Conservation (phyloP, 768 basidiomycete genomes). For the Leccinum broughii region DNA sequence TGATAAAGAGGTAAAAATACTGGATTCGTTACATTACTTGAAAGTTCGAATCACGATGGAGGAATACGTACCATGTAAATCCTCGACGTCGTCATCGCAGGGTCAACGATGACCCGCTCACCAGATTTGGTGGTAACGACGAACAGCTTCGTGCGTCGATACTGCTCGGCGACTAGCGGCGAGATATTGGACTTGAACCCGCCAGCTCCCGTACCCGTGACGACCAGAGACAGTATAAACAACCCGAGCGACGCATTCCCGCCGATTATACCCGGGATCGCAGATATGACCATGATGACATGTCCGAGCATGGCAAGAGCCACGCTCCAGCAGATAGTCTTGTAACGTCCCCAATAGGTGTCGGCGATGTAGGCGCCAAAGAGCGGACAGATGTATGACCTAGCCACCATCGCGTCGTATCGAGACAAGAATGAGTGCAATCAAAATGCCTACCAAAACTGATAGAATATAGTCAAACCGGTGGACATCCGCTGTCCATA, state of each 20-base stretch:
- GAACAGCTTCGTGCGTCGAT: constrained; percentile 54
- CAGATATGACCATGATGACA: constrained; percentile 63
- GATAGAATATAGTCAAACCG: constrained; percentile 69
- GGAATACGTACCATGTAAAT: constrained; percentile 63
- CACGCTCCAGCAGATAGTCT: constrained; percentile 66
- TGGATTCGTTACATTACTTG: constrained; percentile 16
- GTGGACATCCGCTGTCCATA: constrained; percentile 70
- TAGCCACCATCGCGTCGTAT: constrained; percentile 23
- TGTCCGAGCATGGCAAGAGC: constrained; percentile 62
- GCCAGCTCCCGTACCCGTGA: constrained; percentile 61
- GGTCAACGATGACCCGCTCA: constrained; percentile 77
- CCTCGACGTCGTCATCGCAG: constrained; percentile 60
- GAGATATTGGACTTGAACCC: constrained; percentile 79
- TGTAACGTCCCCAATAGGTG: constrained; percentile 70
- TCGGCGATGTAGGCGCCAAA: constrained; percentile 75
- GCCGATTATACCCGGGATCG: constrained; percentile 66
- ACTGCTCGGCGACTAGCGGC: constrained; percentile 79
- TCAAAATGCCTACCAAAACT: constrained; percentile 54
- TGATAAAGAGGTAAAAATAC: constrained; percentile 75
- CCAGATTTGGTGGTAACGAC: constrained; percentile 51
- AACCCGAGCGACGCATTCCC: constrained; percentile 48
- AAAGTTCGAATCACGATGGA: neutral
- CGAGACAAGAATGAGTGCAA: neutral
- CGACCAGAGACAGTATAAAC: constrained; percentile 59
- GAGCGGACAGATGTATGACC: constrained; percentile 67